Base-by-base conservation (phyloP, 2,329 filamentous ascomycete species). In the Epichloe bromicola region DNA sequence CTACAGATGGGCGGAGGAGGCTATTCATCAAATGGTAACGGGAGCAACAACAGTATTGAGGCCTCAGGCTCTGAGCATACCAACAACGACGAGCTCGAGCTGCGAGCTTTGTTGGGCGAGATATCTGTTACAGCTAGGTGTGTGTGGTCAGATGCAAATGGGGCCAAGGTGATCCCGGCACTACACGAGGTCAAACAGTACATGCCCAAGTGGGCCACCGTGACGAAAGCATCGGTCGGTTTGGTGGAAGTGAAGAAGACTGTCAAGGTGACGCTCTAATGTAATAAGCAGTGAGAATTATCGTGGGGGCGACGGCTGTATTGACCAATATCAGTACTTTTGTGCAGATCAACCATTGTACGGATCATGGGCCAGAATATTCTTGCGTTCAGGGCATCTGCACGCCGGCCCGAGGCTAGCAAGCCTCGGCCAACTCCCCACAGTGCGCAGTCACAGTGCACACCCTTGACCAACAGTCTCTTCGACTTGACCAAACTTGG, bases 81-180 rank as follows among this genome's bases (percentile, higher is more conserved):
- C 4, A 48, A n/a, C 0, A 52, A 57, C 12, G 56, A 51, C 0
- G 56, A 61, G 20, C 48, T 57, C 4, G 59, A 54, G 38, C 47
- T 50, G 15, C 49, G 55, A 41, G 51, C 14, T 3, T 19, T 30
- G 8, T 52, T 52, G 4, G 56, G 59, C 14, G 46, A 54, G 5
- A 63, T 88, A 36, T 75, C 74, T 56, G 86, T 89, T 1, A 75
- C 71, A 36, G 80, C 90, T 1, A 75, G 83, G 15, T 97, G 93
- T 67, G 72, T 86, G 34, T 97, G 90, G 89, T 88, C 85, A 60
- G 93, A 98, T 69, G 82, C 79, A 43, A 96, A 96, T 61, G 69
- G 71, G 37, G 66, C 69, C 2, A 83, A 80, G 3, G 74, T 75
- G 1, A 89, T 97, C 46, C 90, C 91, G 0, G 90, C 90, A 1